These are phyloP conservation scores for Chernovozyma aurita DNA, from an alignment of 1,139 yeast genomes.

Conservation along the genomic window DNA sequence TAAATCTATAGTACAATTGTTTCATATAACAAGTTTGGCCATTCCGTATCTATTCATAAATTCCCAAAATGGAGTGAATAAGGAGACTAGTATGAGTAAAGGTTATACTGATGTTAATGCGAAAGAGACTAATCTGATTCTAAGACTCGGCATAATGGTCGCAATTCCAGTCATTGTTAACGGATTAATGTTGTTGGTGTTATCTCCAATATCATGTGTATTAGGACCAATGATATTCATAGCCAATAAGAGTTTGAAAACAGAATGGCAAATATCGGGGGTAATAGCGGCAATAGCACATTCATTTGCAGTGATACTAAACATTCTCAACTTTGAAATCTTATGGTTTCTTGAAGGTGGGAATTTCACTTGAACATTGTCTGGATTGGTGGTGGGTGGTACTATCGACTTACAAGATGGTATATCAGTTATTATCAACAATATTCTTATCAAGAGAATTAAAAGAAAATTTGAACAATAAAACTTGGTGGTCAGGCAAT, in stretches of 20 bases:
- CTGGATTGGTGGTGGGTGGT: conserved; percentile 58
- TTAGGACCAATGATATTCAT: not conserved
- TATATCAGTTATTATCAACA: conserved; percentile 38
- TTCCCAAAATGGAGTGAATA: conserved; percentile 60
- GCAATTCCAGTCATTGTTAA: conserved; percentile 53
- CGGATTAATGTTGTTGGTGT: conserved; percentile 31
- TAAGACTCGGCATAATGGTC: conserved; percentile 49
- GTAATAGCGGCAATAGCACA: conserved; percentile 51
- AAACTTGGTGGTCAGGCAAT: conserved; percentile 85
- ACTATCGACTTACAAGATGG: conserved; percentile 49
- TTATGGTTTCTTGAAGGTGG: conserved; percentile 63
- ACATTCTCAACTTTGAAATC: conserved; percentile 53
- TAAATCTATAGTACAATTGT: conserved; percentile 48
- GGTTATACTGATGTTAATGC: conserved; percentile 14
- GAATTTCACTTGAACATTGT: conserved; percentile 52
- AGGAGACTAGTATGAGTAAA: conserved; percentile 7
- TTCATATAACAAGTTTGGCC: conserved; percentile 38
- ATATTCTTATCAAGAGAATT: conserved; percentile 58
- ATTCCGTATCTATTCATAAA: conserved; percentile 67
- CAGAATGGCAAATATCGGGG: conserved; percentile 22
- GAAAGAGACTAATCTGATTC: conserved; percentile 46
- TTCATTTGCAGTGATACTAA: conserved; percentile 45
- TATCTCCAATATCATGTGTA: conserved; percentile 41
- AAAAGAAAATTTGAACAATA: conserved; percentile 49
- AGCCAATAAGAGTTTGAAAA: not conserved